Conservation (phyloP, 306 rosid genomes). For the Prunus dulcis region DNA sequence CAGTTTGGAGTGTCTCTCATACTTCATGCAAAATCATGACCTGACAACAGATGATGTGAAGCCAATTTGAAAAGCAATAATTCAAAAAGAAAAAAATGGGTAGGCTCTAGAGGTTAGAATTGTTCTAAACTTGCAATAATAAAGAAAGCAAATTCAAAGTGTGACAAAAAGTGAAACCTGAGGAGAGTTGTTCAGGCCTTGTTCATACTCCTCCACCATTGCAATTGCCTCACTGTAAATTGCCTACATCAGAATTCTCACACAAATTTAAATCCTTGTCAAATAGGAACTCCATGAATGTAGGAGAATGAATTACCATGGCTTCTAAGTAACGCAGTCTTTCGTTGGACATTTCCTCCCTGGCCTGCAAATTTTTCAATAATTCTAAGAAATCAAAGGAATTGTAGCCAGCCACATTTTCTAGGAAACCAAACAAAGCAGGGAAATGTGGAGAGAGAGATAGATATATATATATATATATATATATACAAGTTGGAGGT, state of each 20-base stretch:
- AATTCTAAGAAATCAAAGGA: not conserved
- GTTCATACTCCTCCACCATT: conserved; percentile 89
- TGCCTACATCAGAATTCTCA: conserved; percentile 48
- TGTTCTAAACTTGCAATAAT: not conserved
- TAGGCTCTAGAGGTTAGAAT: not conserved
- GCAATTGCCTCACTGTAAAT: conserved; percentile 79
- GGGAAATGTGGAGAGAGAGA: not conserved
- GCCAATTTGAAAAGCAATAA: not conserved
- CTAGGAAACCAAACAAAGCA: conserved; percentile 7
- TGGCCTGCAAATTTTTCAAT: conserved; percentile 55
- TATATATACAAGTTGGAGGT: conserved; percentile 67
- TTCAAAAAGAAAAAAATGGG: not conserved
- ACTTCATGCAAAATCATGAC: not conserved
- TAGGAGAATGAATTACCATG: conserved; percentile 39
- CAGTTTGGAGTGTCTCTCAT: not conserved
- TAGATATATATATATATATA: not conserved
- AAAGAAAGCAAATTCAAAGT: not conserved
- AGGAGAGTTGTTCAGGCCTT: conserved; percentile 68
- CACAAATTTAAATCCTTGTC: not conserved
- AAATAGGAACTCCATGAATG: not conserved
- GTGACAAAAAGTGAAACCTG: conserved; percentile 46
- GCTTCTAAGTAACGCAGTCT: conserved; percentile 82
- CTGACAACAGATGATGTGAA: not conserved
- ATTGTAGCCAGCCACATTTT: conserved; percentile 9
- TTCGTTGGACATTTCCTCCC: conserved; percentile 97